Conservation (phyloP, 176 grass and related monocot genomes). For the Zizania latifolia region DNA sequence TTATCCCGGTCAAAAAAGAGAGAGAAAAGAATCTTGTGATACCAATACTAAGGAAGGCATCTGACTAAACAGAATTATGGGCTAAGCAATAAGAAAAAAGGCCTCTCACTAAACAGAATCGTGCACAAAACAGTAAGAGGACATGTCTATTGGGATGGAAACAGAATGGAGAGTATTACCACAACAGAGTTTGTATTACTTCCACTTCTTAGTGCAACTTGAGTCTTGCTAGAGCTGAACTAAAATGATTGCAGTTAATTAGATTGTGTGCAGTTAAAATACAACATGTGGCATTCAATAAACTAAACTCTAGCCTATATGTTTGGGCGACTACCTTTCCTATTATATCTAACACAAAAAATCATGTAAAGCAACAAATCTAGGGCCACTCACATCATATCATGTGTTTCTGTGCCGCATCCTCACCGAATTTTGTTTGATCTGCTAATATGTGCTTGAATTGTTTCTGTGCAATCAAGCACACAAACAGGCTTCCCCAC, state of each 20-base stretch:
- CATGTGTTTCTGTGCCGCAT: too few species aligned
- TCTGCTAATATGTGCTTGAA: too few species aligned
- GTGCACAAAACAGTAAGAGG: neutral
- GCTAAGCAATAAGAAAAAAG: neutral
- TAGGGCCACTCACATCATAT: too few species aligned
- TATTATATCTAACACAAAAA: too few species aligned
- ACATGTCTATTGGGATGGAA: neutral
- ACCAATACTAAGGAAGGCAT: neutral
- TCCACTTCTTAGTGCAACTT: constrained; percentile 45
- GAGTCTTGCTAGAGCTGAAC: constrained; percentile 37
- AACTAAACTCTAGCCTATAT: too few species aligned
- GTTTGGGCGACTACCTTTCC: too few species aligned
- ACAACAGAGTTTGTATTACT: constrained; percentile 40
- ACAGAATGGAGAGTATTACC: constrained; percentile 39
- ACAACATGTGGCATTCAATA: neutral
- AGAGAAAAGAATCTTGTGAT: neutral
- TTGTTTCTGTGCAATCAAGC: too few species aligned
- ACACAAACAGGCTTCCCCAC: too few species aligned
- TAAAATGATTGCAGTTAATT: constrained; percentile 4
- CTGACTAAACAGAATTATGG: neutral
- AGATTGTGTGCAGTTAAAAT: neutral
- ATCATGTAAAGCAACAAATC: too few species aligned
- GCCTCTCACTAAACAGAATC: neutral
- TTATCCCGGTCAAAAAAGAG: neutral
- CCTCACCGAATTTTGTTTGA: too few species aligned